Percentiles rank a stretch among this genome's conserved stretches.
phyloP scores from a whole-genome alignment of 768 basidiomycete genomes.

The Collybiopsis luxurians region DNA sequence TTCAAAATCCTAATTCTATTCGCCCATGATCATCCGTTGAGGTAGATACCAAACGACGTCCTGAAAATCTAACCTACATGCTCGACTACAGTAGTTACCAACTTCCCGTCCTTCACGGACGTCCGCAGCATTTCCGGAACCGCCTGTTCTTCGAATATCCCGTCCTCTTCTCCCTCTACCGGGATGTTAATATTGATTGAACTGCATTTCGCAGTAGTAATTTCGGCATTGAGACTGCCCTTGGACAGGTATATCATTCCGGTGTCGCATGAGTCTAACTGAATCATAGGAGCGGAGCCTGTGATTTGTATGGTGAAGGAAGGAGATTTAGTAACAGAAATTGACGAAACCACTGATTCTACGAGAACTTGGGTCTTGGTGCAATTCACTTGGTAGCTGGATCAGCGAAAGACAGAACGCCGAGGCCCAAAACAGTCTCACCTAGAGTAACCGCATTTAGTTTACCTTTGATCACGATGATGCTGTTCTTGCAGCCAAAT shows the following conservation, averaged over 20 bases:
- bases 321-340: constrained; percentile 87
- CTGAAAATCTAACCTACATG: constrained; percentile 55
- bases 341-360: constrained; percentile 88
- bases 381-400: constrained; percentile 66
- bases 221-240: constrained; percentile 71
- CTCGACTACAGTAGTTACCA: constrained; percentile 88
- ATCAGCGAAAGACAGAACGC: constrained; percentile 1
- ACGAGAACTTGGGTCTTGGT: constrained; percentile 84
- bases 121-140: constrained; percentile 97
- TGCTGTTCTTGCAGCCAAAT: constrained; percentile 86
- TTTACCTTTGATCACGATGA: constrained; percentile 86
- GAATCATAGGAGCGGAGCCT: constrained; percentile 87
- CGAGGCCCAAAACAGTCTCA: constrained; percentile 32
- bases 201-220: constrained; percentile 93
- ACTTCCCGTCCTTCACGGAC: constrained; percentile 72
- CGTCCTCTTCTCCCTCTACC: constrained; percentile 85
- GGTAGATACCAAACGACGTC: too few relatives aligned
- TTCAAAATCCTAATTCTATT: neutral
- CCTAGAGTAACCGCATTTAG: constrained; percentile 91
- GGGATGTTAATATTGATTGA: constrained; percentile 89
- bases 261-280: constrained; percentile 92
- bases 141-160: constrained; percentile 84
- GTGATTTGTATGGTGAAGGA: constrained; percentile 93
- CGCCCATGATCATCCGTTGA: too few relatives aligned
- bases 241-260: constrained; percentile 93